phyloP scores from a whole-genome alignment of 2,329 filamentous ascomycete genomes.

The Neonectria magnoliae region DNA sequence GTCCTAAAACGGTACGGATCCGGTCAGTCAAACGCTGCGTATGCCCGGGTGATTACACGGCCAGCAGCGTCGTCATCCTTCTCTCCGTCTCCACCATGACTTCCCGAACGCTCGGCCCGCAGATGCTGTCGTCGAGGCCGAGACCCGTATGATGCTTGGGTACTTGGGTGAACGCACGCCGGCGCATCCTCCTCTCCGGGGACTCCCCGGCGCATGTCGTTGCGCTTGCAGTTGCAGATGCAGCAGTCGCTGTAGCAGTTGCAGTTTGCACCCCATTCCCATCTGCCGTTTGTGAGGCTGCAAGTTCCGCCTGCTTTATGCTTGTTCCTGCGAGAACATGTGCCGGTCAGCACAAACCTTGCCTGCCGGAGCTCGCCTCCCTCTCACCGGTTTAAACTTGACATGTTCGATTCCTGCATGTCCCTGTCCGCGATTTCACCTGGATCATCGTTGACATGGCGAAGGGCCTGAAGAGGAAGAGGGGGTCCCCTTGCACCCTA shows the following conservation, averaged over 20 bases:
- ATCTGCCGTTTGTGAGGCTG: conserved; percentile 14
- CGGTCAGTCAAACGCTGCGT: neutral
- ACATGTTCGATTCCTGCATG: conserved; percentile 32
- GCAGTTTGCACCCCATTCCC: neutral
- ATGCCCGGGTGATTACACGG: conserved; percentile 2
- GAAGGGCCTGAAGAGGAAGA: neutral
- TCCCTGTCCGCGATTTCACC: conserved; percentile 27
- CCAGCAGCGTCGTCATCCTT: conserved; percentile 1
- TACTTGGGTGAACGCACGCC: neutral
- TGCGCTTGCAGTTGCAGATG: neutral
- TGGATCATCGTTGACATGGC: conserved; percentile 28
- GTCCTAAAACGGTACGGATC: conserved; percentile 11
- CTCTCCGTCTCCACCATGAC: neutral
- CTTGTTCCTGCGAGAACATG: conserved; percentile 28
- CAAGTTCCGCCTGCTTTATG: conserved; percentile 24
- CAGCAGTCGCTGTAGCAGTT: no score
- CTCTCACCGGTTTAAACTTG: conserved; percentile 35
- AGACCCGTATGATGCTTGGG: neutral
- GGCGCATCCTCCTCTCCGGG: conserved; percentile 4
- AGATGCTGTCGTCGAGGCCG: conserved; percentile 16
- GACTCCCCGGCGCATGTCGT: conserved; percentile 11
- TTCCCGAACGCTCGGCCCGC: conserved; percentile 29
- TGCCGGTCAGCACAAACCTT: conserved; percentile 31
- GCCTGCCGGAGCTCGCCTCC: conserved; percentile 23
- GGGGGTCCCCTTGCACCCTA: conserved; percentile 15